Conservation (phyloP, 495 filamentous ascomycete genomes). For the Podospora appendiculata region DNA sequence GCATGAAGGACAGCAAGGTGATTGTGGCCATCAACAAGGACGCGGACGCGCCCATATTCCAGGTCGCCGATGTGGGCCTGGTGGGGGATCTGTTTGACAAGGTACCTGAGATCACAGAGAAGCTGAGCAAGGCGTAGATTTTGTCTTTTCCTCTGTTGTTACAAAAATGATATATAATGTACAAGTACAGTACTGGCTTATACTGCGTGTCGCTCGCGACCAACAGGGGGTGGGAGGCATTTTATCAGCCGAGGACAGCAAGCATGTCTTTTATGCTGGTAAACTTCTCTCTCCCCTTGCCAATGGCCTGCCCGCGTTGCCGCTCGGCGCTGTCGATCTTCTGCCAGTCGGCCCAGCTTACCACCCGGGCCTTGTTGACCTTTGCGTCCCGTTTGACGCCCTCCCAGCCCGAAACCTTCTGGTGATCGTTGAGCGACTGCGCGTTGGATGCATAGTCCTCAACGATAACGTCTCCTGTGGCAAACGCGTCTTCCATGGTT, state of each 20-base stretch:
- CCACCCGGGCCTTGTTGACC: constrained; percentile 31
- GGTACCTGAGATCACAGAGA: constrained; percentile 94
- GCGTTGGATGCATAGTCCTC: constrained; percentile 53
- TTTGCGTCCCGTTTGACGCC: constrained; percentile 45
- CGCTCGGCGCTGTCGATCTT: constrained; percentile 75
- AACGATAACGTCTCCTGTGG: constrained; percentile 73
- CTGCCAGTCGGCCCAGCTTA: constrained; percentile 80
- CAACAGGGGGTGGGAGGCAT: no score
- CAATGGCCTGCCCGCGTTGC: constrained; percentile 51
- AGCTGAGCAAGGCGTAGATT: constrained; percentile 62
- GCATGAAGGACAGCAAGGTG: constrained; percentile 99
- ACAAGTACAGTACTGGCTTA: constrained; percentile 2
- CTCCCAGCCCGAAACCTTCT: constrained; percentile 62
- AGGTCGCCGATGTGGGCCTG: constrained; percentile 90
- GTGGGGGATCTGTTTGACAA: constrained; percentile 93
- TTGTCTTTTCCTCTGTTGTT: neutral
- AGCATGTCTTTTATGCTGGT: constrained; percentile 73
- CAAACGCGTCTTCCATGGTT: constrained; percentile 93
- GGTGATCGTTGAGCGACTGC: constrained; percentile 37
- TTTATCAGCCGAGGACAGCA: constrained; percentile 41
- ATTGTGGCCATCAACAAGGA: constrained; percentile 99
- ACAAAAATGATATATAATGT: neutral
- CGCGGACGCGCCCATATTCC: constrained; percentile 93
- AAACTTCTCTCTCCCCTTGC: constrained; percentile 85
- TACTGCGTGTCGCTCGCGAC: neutral